Evolutionary conservation across 805 yeast genomes (phyloP).

Genomic region (Barnettozyma pratensis): DNA sequence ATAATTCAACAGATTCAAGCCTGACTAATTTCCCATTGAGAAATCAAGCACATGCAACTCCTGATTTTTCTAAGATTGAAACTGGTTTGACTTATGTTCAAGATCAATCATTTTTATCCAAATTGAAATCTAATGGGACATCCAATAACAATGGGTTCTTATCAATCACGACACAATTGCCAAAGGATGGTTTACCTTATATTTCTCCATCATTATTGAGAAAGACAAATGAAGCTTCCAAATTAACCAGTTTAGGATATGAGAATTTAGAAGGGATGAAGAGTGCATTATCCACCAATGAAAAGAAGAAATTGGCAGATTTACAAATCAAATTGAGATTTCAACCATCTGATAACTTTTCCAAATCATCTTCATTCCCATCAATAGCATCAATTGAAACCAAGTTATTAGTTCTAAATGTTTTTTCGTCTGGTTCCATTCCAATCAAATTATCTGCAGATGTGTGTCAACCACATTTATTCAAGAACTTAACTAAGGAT

Average conservation of each 20-base stretch:
- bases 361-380: slow-evolving; percentile 28
- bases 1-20: background rate
- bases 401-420: slow-evolving; percentile 30
- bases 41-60: slow-evolving; percentile 13
- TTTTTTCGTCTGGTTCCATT: slow-evolving; percentile 31
- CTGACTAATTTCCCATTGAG: slow-evolving; percentile 19
- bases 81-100: slow-evolving; percentile 9
- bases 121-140: background rate
- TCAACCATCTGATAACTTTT: slow-evolving; percentile 25
- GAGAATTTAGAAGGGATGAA: slow-evolving; percentile 30
- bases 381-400: slow-evolving; percentile 19
- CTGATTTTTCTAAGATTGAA: slow-evolving; percentile 18
- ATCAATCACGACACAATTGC: slow-evolving; percentile 25
- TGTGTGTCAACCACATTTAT: slow-evolving; percentile 15
- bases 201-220: slow-evolving; percentile 32
- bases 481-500: slow-evolving; percentile 20
- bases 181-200: slow-evolving; percentile 33
- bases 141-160: slow-evolving; percentile 26
- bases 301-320: slow-evolving; percentile 22
- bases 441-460: slow-evolving; percentile 37
- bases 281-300: slow-evolving; percentile 25
- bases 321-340: slow-evolving; percentile 27
- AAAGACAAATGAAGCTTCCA: slow-evolving; percentile 31
- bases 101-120: background rate
- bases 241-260: slow-evolving; percentile 28